Evolutionary conservation across 192 early-diverging fungal genomes (phyloP), one percentile per base, ranked within the genome.

Genomic region (Coemansia reversa): DNA sequence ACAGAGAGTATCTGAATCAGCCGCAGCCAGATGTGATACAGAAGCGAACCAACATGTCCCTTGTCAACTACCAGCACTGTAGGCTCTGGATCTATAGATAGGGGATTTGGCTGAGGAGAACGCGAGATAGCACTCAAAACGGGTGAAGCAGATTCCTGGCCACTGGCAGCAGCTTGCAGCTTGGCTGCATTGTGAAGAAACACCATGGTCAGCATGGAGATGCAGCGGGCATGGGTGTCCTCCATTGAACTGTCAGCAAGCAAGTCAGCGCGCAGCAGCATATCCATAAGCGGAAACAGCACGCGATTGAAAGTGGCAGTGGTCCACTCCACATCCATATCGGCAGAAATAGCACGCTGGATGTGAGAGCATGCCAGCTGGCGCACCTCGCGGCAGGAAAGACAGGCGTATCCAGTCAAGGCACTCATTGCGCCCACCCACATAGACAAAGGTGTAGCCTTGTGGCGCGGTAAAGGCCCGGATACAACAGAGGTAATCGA

Each of bases 281-380:
- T 86, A 51, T 94, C 91, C 55, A 98, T 83, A 49, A 96, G 66
- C 30, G 93, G 94, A 75, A 98, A 93, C 57, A 98, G 64, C 16
- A 96, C 91, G 28, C 89, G 88, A 65, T 92, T 90, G 77, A 98
- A 93, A 5, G 86, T 84, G 6, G 58, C 87, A 74, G 45, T 85
- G 73, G 85, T 86, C 91, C 62, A 81, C 79, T 66, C 14, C 55
- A 61, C 55, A 67, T 65, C 57, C 64, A 88, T 74, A 22, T 87
- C 76, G 0, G 92, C 74, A 18, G 70, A 66, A 19, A 95, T 67
- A 0, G 88, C 84, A 16, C 92, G 83, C 74, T 97, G 93, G n/a
- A 97, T 76, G 47, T 87, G 86, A 0, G 91, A 83, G 60, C 93
- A 85, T 1, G 92, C 92, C 50, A 87, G 79, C 69, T 93, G 91